Evolutionary conservation across 2,329 filamentous ascomycete species (phyloP), one percentile per base, ranked within the genome.

Genomic region (Clonostachys rosea): DNA sequence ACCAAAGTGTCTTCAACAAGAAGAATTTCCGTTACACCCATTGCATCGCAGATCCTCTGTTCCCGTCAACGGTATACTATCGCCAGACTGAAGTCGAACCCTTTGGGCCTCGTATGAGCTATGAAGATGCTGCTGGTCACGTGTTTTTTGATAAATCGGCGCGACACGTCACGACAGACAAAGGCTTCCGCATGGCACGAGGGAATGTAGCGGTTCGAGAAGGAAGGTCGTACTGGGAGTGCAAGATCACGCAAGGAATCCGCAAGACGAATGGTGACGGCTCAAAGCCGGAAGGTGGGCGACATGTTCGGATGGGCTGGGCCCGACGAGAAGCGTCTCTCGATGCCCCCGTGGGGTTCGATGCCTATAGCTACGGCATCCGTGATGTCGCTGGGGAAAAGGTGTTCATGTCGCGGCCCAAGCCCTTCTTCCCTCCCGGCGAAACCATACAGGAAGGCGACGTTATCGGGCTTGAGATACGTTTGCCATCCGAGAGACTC

Each of bases 161-260:
- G 8, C 81, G 79, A 17, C 83, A 90, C 43, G 82, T 96, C 46
- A 95, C 89, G 1, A 95, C 94, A 13, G 85, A 92, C 55, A 95
- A 95, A 66, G 91, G 94, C 9, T 96, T 94, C 76, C 81, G 95
- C 49, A 94, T 92, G 76, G 86, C 88, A 3, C 83, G 92, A 37
- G 91, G 89, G 12, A 99, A 99, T 58, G 86, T 97, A 1, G 90
- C 88, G 20, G 88, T 91, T 5, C 78, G 94, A 42, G 89, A 97
- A 66, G 94, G 94, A 1, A 81, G 88, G 34, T 90, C 89, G 75
- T 99, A 95, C 66, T 99, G 91, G 75, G 94, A 99, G 68, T 91
- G 92, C 66, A 91, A 88, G 59, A 83, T 99, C 46, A 85, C 91
- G 10, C 83, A 84, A 54, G 94, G 94, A 35, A 83, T 89, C 44